Evolutionary conservation across 768 basidiomycete genomes (phyloP).

Genomic region (Tubosaeta sp.): DNA sequence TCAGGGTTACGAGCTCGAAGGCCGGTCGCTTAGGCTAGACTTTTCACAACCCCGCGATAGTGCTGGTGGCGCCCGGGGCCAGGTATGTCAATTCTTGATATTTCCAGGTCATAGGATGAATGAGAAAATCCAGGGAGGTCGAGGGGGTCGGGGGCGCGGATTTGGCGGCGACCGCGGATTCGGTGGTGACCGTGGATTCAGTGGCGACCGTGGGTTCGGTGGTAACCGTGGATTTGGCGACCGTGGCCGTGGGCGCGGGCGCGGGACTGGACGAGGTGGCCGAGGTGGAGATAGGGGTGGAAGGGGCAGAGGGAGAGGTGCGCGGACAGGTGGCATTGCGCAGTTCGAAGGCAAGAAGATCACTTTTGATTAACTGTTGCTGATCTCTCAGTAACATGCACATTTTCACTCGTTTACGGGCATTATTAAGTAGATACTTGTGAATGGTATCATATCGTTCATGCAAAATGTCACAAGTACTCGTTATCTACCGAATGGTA

Average conservation of each 20-base stretch:
- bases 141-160: slow-evolving; percentile 32
- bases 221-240: too few relatives aligned
- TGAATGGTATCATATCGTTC: neutral
- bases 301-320: slow-evolving; percentile 36
- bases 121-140: slow-evolving; percentile 22
- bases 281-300: slow-evolving; percentile 37
- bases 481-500: neutral
- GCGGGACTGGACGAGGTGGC: slow-evolving; percentile 42
- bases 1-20: slow-evolving; percentile 73
- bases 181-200: slow-evolving; percentile 35
- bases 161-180: slow-evolving; percentile 17
- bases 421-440: neutral
- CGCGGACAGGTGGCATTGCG: slow-evolving; percentile 52
- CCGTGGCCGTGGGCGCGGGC: slow-evolving; percentile 28
- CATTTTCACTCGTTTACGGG: too few relatives aligned
- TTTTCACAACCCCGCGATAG: slow-evolving; percentile 78
- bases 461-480: neutral
- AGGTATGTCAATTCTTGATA: slow-evolving; percentile 31
- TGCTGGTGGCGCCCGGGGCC: slow-evolving; percentile 47
- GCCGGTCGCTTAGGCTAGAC: slow-evolving; percentile 78
- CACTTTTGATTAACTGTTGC: slow-evolving; percentile 35
- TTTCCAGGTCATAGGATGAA: neutral
- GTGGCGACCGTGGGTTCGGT: slow-evolving; percentile 11
- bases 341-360: slow-evolving; percentile 50
- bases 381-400: neutral